These are phyloP conservation scores for Mycena pura DNA, from an alignment of 768 basidiomycete species.

Conservation along the genomic window DNA sequence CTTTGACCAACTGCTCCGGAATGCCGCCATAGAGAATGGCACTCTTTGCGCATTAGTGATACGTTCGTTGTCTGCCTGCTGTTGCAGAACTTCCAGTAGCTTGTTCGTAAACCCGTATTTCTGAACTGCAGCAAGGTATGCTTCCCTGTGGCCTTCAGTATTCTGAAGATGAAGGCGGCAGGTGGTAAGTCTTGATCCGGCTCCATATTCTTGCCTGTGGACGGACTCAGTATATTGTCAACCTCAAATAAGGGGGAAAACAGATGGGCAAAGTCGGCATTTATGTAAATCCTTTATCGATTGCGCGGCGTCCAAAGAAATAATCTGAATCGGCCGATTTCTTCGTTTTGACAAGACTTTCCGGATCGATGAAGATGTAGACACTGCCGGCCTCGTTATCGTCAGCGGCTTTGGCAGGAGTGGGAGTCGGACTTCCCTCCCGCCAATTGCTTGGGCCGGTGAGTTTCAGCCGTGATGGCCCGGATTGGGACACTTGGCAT, in stretches of 20 bases:
- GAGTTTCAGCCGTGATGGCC: too few relatives aligned
- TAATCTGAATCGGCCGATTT: slow-evolving; percentile 3
- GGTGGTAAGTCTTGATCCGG: slow-evolving; percentile 6
- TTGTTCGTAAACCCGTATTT: slow-evolving; percentile 6
- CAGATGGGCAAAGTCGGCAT: slow-evolving; percentile 8
- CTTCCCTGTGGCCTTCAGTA: neutral
- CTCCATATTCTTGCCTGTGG: slow-evolving; percentile 2
- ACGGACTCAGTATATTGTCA: neutral
- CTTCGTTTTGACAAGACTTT: slow-evolving; percentile 2
- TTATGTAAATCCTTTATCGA: slow-evolving; percentile 10
- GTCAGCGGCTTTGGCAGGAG: neutral
- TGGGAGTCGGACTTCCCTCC: too few relatives aligned
- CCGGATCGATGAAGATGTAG: slow-evolving; percentile 1
- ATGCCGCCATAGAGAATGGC: slow-evolving; percentile 8
- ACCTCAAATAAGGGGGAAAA: neutral
- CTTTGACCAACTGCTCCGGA: slow-evolving; percentile 11
- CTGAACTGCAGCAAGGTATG: neutral
- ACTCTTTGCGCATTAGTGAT: neutral
- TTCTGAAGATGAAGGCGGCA: slow-evolving; percentile 7
- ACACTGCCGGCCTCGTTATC: neutral
- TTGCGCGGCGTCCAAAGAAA: neutral
- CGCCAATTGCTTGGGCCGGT: too few relatives aligned
- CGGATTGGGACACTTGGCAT: too few relatives aligned
- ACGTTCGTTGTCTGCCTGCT: neutral
- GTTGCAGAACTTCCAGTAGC: neutral